phyloP scores from a whole-genome alignment of 805 yeast genomes.

The Wickerhamomyces kurtzmanii region DNA sequence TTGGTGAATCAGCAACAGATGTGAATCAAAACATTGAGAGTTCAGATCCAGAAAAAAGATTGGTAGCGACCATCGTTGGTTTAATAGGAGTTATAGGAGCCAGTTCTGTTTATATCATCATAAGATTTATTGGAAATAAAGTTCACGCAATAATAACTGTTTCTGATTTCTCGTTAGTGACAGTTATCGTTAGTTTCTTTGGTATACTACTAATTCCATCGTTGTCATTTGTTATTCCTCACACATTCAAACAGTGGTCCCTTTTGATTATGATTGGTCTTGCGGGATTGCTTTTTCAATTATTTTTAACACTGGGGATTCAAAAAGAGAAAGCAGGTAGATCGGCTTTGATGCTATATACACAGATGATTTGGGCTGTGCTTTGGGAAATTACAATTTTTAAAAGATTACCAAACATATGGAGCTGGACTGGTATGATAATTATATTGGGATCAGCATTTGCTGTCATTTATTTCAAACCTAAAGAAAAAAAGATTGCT shows the following conservation, averaged over 20 bases:
- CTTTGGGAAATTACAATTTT: slow-evolving; percentile 66
- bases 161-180: slow-evolving; percentile 58
- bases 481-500: slow-evolving; percentile 15
- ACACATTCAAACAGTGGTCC: slow-evolving; percentile 54
- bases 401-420: slow-evolving; percentile 60
- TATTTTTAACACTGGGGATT: slow-evolving; percentile 68
- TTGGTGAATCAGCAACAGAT: slow-evolving; percentile 30
- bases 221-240: slow-evolving; percentile 51
- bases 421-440: slow-evolving; percentile 60
- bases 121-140: slow-evolving; percentile 64
- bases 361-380: slow-evolving; percentile 71
- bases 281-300: slow-evolving; percentile 79
- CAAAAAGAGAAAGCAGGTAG: slow-evolving; percentile 75
- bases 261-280: slow-evolving; percentile 54
- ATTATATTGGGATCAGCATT: slow-evolving; percentile 61
- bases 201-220: slow-evolving; percentile 50
- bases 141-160: slow-evolving; percentile 81
- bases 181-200: slow-evolving; percentile 42
- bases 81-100: slow-evolving; percentile 64
- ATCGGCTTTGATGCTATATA: slow-evolving; percentile 65
- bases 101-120: slow-evolving; percentile 55
- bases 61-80: slow-evolving; percentile 56
- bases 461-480: slow-evolving; percentile 44
- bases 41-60: slow-evolving; percentile 39
- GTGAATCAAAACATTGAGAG: slow-evolving; percentile 35